phyloP scores from a whole-genome alignment of 345 rosid species.

The Kernera saxatilis region DNA sequence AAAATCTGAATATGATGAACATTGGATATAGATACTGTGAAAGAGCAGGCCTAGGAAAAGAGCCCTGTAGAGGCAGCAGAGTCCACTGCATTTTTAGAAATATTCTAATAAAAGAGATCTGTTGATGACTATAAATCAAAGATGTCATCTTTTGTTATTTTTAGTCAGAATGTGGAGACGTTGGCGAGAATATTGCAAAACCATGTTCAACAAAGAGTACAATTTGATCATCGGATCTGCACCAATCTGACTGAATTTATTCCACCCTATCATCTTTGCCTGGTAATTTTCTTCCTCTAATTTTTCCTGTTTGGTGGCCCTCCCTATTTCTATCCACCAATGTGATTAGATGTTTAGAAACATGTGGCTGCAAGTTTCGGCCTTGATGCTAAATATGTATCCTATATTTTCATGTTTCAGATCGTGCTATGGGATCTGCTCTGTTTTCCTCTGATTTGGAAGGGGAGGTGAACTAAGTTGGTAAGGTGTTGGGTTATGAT shows the following conservation, averaged over 20 bases:
- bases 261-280: conserved; percentile 13
- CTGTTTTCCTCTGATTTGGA: conserved; percentile 34
- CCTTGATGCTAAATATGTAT: not conserved
- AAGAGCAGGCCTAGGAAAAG: conserved; percentile 3
- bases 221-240: conserved; percentile 6
- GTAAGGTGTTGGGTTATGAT: conserved; percentile 31
- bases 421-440: conserved; percentile 28
- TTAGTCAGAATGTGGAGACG: conserved; percentile 21
- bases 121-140: conserved; percentile 15
- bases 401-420: conserved; percentile 10
- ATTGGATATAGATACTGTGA: not conserved
- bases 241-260: conserved; percentile 12
- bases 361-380: conserved; percentile 1
- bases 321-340: not conserved
- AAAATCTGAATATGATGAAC: not conserved
- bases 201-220: conserved; percentile 8
- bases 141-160: conserved; percentile 10
- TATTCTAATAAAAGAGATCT: conserved; percentile 29
- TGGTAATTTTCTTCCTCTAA: conserved; percentile 5
- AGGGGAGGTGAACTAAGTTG: conserved; percentile 21
- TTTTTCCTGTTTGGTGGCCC: not conserved
- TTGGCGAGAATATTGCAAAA: conserved; percentile 11
- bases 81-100: conserved; percentile 24
- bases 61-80: conserved; percentile 17
- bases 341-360: not conserved